phyloP scores from a whole-genome alignment of 2,329 filamentous ascomycete genomes.

The Fusarium vanettenii region DNA sequence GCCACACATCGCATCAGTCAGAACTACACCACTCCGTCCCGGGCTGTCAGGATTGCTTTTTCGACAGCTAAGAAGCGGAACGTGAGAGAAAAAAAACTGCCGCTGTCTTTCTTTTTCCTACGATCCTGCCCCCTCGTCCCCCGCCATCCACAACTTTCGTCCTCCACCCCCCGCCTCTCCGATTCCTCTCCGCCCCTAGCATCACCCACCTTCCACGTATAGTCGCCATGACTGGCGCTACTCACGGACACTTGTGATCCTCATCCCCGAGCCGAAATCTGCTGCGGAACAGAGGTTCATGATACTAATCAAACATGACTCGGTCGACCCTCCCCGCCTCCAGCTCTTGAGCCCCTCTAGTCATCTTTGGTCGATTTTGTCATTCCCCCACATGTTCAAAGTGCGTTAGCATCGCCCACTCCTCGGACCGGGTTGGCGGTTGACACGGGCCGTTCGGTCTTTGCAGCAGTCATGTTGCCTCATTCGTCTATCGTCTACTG shows the following conservation, averaged over 20 bases:
- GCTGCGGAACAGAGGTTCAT: neutral
- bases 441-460: slow-evolving; percentile 14
- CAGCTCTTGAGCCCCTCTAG: neutral
- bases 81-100: neutral
- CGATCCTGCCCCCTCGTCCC: neutral
- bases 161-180: neutral
- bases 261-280: slow-evolving; percentile 6
- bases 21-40: neutral
- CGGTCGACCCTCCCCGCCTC: slow-evolving; percentile 7
- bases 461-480: neutral
- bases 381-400: slow-evolving; percentile 9
- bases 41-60: neutral
- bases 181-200: neutral
- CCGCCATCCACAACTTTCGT: neutral
- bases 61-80: neutral
- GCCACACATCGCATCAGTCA: neutral
- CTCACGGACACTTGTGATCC: neutral
- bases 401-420: neutral
- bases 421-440: slow-evolving; percentile 3
- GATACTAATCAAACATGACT: slow-evolving; percentile 34
- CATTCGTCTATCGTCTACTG: neutral
- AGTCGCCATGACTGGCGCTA: slow-evolving; percentile 4
- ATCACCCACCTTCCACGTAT: neutral
- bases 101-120: neutral
- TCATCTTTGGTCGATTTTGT: neutral